These are phyloP conservation scores for Citrus glauca DNA, from an alignment of 345 rosid genomes.

Conservation along the genomic window DNA sequence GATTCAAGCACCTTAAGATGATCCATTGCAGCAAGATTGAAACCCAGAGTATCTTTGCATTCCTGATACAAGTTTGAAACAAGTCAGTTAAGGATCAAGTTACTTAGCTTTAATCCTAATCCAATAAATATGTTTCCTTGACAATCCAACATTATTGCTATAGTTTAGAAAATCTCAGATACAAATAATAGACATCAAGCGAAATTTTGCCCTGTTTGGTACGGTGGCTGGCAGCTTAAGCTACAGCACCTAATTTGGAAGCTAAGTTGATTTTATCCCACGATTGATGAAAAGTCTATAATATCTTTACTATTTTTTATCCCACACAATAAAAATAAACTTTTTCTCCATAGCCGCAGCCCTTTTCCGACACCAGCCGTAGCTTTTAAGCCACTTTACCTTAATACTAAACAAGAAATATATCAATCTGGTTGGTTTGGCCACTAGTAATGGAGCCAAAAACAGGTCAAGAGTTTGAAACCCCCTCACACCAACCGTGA, in stretches of 20 bases:
- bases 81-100: constrained; percentile 1
- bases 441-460: neutral
- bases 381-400: too few species aligned
- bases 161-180: neutral
- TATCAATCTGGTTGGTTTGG: neutral
- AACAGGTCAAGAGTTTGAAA: neutral
- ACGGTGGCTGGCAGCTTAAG: too few species aligned
- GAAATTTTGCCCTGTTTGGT: too few species aligned
- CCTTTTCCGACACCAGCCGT: too few species aligned
- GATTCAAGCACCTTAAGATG: constrained; percentile 64
- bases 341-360: too few species aligned
- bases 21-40: constrained; percentile 95
- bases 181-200: neutral
- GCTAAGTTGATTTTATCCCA: too few species aligned
- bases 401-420: too few species aligned
- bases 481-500: neutral
- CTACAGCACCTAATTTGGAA: too few species aligned
- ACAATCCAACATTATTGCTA: neutral
- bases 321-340: too few species aligned
- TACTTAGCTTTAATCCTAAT: neutral
- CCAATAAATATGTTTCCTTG: neutral
- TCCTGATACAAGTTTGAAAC: constrained; percentile 42
- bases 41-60: constrained; percentile 82
- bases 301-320: too few species aligned
- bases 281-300: too few species aligned